Evolutionary conservation across 345 rosid species (phyloP).

Genomic region (Eucalyptus marginata): DNA sequence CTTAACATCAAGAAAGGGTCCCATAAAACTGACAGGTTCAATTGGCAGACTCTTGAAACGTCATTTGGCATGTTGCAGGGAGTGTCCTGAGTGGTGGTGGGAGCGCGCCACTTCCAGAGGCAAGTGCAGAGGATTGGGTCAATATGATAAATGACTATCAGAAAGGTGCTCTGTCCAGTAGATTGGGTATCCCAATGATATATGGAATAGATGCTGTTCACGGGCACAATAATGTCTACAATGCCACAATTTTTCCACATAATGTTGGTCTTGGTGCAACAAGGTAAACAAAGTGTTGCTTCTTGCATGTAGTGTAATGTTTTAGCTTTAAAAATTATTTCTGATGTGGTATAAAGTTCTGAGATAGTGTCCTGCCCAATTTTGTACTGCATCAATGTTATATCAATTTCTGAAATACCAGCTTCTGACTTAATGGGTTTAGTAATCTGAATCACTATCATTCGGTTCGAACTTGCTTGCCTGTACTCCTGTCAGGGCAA

Average conservation of each 20-base stretch:
- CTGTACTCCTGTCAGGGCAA: not conserved
- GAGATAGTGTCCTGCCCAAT: not conserved
- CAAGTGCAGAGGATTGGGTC: conserved; percentile 67
- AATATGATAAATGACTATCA: conserved; percentile 65
- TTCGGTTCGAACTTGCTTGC: not conserved
- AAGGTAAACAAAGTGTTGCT: conserved; percentile 22
- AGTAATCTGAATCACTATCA: not conserved
- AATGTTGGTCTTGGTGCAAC: conserved; percentile 91
- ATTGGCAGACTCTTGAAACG: not conserved
- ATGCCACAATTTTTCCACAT: conserved; percentile 88
- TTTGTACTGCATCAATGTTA: not conserved
- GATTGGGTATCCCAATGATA: conserved; percentile 85
- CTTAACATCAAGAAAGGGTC: not conserved
- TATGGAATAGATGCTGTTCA: conserved; percentile 96
- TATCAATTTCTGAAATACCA: not conserved
- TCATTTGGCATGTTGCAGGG: conserved; percentile 19
- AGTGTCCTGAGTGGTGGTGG: conserved; percentile 92
- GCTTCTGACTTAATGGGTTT: not conserved
- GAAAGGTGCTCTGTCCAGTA: conserved; percentile 56
- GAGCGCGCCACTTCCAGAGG: conserved; percentile 61
- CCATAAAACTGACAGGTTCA: not conserved
- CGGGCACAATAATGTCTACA: conserved; percentile 84
- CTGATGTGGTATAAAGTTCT: not conserved
- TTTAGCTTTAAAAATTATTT: not conserved
- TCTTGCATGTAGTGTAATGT: not conserved